phyloP scores from a whole-genome alignment of 768 basidiomycete genomes.

The Cyclocybe cylindracea region DNA sequence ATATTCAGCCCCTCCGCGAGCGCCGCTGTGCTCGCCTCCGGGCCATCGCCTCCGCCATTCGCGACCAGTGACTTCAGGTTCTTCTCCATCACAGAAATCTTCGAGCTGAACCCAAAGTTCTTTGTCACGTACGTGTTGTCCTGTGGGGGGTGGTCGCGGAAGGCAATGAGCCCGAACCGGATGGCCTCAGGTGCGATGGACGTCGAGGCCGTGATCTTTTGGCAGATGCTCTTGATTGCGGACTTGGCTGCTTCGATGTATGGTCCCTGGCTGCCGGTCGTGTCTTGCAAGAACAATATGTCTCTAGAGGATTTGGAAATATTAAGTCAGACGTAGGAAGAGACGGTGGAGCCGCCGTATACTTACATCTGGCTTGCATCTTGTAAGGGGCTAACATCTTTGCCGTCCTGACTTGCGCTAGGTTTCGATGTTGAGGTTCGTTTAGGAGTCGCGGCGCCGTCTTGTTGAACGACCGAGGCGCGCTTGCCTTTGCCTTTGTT shows the following conservation, averaged over 20 bases:
- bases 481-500: too few species aligned
- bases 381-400: too few species aligned
- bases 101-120: conserved; percentile 44
- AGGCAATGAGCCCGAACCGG: conserved; percentile 51
- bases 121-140: conserved; percentile 49
- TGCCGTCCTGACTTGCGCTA: too few species aligned
- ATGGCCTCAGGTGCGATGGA: conserved; percentile 41
- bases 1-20: conserved; percentile 44
- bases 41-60: conserved; percentile 47
- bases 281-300: conserved; percentile 48
- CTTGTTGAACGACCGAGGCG: too few species aligned
- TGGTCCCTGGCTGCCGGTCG: conserved; percentile 40
- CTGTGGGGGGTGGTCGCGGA: conserved; percentile 55
- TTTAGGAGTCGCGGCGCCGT: too few species aligned
- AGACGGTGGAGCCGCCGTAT: too few species aligned
- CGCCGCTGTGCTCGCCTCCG: conserved; percentile 56
- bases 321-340: too few species aligned
- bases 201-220: conserved; percentile 43
- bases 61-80: conserved; percentile 38
- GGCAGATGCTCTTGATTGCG: conserved; percentile 48
- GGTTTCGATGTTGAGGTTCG: too few species aligned
- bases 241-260: conserved; percentile 39
- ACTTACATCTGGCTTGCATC: too few species aligned
- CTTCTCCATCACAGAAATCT: conserved; percentile 38
- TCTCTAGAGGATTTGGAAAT: conserved; percentile 23